These are phyloP conservation scores for Sequoiadendron giganteum DNA, from an alignment of 75 land plant species.

Conservation along the genomic window DNA sequence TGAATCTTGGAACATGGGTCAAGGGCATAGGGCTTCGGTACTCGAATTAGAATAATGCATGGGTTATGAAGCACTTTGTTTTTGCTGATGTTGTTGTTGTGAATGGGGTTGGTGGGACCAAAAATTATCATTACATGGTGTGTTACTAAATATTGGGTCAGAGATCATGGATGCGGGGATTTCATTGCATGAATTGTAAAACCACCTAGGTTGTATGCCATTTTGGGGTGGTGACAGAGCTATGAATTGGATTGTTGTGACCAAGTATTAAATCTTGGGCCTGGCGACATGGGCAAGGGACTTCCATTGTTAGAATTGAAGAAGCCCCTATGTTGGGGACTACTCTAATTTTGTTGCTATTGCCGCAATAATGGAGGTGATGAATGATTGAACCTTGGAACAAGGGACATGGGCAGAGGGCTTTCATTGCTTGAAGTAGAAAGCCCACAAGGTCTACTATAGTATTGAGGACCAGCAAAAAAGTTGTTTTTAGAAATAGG, in stretches of 20 bases:
- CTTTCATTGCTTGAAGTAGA: slow-evolving; percentile 5
- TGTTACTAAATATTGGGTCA: neutral
- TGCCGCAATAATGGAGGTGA: neutral
- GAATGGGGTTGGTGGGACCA: neutral
- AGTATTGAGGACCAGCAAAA: too few species aligned
- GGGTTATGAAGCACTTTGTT: neutral
- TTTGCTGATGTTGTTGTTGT: neutral
- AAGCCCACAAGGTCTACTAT: too few species aligned
- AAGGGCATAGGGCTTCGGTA: neutral
- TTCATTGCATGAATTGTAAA: neutral
- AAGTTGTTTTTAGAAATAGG: too few species aligned
- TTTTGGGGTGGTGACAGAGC: neutral
- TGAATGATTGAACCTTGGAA: neutral
- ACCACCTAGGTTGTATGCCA: neutral
- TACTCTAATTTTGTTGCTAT: neutral
- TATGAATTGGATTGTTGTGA: neutral
- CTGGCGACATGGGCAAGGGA: neutral
- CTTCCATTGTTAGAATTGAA: neutral
- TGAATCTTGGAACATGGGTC: neutral
- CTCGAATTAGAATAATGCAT: neutral
- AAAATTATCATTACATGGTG: neutral
- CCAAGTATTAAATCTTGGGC: neutral
- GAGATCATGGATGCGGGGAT: neutral
- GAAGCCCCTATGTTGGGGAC: neutral
- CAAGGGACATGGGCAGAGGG: neutral